Percentiles rank a stretch among this genome's conserved stretches.
These are phyloP conservation scores for Geranium rotundifolium DNA, from an alignment of 345 rosid species.

Conservation along the genomic window DNA sequence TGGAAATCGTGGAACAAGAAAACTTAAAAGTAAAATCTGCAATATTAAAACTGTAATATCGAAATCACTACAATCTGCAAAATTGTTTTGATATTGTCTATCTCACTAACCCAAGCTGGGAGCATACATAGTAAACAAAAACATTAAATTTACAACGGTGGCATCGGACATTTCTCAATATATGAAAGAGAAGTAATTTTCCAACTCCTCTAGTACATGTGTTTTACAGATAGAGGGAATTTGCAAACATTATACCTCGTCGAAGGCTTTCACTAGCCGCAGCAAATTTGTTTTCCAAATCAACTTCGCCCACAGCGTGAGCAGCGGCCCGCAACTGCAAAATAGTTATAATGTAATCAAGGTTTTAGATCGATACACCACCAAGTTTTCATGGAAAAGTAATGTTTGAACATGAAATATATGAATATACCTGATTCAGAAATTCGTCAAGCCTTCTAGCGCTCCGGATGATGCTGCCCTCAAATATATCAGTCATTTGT, in stretches of 20 bases:
- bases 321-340: constrained; percentile 78
- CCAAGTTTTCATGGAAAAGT: background rate
- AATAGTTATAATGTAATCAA: background rate
- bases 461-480: constrained; percentile 91
- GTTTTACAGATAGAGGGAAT: constrained; percentile 59
- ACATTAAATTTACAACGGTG: no score
- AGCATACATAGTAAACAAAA: no score
- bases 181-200: no score
- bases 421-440: constrained; percentile 63
- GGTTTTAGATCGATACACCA: background rate
- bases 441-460: constrained; percentile 94
- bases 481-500: constrained; percentile 94
- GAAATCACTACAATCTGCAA: no score
- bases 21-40: no score
- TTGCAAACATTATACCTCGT: constrained; percentile 86
- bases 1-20: no score
- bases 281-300: constrained; percentile 65
- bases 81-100: no score
- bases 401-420: background rate
- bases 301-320: constrained; percentile 73
- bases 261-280: constrained; percentile 92
- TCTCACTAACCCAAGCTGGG: no score
- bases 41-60: no score
- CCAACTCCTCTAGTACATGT: no score
- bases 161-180: no score